Evolutionary conservation across 2,329 filamentous ascomycete species (phyloP), one percentile per base, ranked within the genome.

Genomic region (Atkinsonella hypoxylon): DNA sequence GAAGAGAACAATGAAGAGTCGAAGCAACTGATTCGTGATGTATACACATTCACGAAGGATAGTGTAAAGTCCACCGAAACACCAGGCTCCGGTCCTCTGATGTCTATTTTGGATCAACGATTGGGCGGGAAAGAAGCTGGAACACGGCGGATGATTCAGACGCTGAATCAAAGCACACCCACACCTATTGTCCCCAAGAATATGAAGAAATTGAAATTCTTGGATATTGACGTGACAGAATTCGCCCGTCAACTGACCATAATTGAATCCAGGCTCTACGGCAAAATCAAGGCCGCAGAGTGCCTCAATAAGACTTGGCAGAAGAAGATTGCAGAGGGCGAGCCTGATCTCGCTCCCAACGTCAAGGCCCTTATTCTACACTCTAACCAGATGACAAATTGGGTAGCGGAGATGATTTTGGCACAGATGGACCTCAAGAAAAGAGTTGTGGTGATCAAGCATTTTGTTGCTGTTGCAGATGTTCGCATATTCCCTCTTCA

Each of bases 271-370:
- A 85, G 85, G 54, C 76, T 97, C 1, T 98, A 97, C 62, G 88
- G 86, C 59, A 96, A 95, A 71, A 95, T 98, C 67, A 91, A 91
- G 67, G 87, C 91, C 0, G 93, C 89, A 0, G 93, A 98, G 67
- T 97, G 91, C 65, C 73, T 98, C 54, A 96, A 95, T 70, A 98
- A 98, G 75, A 96, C 90, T 5, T 98, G 93, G 93, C 89, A 95
- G 69, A 97, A 94, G 78, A 96, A 96, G 73, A 76, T 94, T 52
- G 78, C 73, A 9, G 85, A 90, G 34, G 84, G 85, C 53, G 86
- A 90, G 55, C 79, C 85, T 6, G 89, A 95, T 61, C 87, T 90
- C 34, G 90, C 93, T 10, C 81, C 89, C 0, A 97, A 98, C 60
- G 89, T 98, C 58, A 96, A 97, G 70, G 87, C 89, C 10, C 77